Base-by-base conservation (phyloP, 306 rosid genomes). In the Cucurbita argyrosperma region DNA sequence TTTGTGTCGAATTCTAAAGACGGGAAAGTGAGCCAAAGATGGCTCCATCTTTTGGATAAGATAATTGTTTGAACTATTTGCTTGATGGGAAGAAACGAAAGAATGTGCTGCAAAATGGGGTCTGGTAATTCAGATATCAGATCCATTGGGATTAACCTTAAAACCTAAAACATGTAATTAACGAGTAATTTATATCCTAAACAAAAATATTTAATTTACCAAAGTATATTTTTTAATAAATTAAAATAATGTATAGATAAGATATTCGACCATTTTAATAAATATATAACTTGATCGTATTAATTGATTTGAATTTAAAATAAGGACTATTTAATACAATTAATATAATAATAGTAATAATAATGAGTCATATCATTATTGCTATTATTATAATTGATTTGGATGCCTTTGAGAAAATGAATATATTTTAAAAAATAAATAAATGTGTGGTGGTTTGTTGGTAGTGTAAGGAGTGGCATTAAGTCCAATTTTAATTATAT, bases 11-110 rank as follows among this genome's bases (percentile, higher is more conserved):
- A 45, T 15, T 47, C 70, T 62, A 83, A 46, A 6, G 59, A 53
- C 53, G 87, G 81, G 76, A 66, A 84, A 2, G 79, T 74, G 40
- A 14, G 12, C 80, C 80, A 76, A 30, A 77, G 60, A 5, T 80
- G 77, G 9, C 39, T 63, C 84, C 84, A 80, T 0, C 26, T 51
- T 73, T 72, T 76, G 46, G 84, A 76, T 67, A 84, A 78, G 73
- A 80, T 53, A 72, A 76, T 76, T 18, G 84, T 78, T 75, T 77
- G 77, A 47, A 39, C 72, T 19, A 77, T 83, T 59, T 78, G 76
- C 54, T 76, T 71, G n/a, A 54, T 47, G 12, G 87, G 81, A 10
- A 80, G 30, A 68, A 71, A 75, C 7, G 82, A 76, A 5, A 76
- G 23, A 61, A 83, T 80, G 60, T 72, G 76, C 69, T 80, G 77